A percentile compares a stretch with the other conserved stretches of the same genome.
Conservation (phyloP, 495 filamentous ascomycete species). For the Hyaloscypha bicolor region DNA sequence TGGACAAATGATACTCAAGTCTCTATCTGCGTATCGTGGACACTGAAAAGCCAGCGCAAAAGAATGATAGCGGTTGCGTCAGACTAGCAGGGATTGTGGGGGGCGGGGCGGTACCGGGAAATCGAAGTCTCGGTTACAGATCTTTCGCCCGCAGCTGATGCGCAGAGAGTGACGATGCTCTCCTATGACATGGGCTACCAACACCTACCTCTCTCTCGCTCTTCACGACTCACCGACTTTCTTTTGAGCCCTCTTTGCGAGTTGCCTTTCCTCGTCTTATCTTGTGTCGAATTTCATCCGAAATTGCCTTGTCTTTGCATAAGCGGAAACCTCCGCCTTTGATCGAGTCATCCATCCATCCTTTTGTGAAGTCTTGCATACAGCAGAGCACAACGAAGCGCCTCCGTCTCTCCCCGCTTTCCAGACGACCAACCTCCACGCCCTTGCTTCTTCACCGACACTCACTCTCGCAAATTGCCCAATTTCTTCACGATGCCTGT, state of each 20-base stretch:
- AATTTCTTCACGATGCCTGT: conserved; percentile 25
- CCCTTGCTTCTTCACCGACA: conserved; percentile 13
- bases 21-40: neutral
- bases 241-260: neutral
- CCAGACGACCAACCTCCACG: conserved; percentile 18
- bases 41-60: neutral
- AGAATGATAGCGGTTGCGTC: neutral
- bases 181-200: neutral
- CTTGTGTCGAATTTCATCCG: neutral
- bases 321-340: conserved; percentile 6
- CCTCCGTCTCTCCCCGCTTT: conserved; percentile 20
- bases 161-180: too few species aligned
- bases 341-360: conserved; percentile 10
- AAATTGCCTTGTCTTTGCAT: conserved; percentile 4
- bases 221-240: neutral
- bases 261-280: neutral
- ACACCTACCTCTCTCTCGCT: neutral
- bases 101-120: neutral
- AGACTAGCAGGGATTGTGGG: neutral
- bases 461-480: conserved; percentile 6
- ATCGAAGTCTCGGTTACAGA: too few species aligned
- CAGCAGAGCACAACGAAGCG: neutral
- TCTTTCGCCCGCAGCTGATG: too few species aligned
- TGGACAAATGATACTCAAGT: neutral
- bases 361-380: conserved; percentile 24